Conservation (phyloP, 169 alveolate species). For the Miamiensis avidus region DNA sequence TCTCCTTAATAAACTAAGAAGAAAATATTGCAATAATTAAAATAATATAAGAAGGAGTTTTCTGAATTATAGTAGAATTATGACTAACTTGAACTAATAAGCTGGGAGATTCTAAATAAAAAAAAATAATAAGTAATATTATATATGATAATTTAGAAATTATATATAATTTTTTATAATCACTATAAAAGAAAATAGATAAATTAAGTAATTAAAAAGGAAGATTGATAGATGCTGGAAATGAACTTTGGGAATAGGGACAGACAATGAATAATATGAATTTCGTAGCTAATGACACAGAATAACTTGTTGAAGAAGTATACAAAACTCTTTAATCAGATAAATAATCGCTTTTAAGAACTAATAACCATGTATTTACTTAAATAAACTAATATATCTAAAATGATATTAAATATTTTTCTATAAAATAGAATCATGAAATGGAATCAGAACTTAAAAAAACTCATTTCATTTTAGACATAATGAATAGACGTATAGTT, state of each 20-base stretch:
- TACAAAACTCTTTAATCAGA: background rate
- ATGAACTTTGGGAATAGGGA: background rate
- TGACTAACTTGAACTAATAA: background rate
- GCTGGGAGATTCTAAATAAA: background rate
- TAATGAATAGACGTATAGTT: no score
- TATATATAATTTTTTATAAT: no score
- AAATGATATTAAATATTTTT: background rate
- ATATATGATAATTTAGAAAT: no score
- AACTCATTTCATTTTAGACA: no score
- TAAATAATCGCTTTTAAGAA: background rate
- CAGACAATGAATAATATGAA: background rate
- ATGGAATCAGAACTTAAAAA: no score
- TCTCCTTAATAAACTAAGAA: background rate
- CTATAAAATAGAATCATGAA: no score
- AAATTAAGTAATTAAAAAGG: background rate
- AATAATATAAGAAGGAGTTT: background rate
- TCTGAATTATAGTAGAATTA: no score
- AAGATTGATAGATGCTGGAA: background rate
- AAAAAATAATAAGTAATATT: no score
- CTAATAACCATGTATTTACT: background rate
- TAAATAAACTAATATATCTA: no score
- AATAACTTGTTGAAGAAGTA: background rate
- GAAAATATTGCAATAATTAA: no score
- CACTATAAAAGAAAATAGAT: no score
- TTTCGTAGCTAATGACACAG: background rate